Base-by-base conservation (phyloP, 257 asterid species). In the Scutellaria minor region DNA sequence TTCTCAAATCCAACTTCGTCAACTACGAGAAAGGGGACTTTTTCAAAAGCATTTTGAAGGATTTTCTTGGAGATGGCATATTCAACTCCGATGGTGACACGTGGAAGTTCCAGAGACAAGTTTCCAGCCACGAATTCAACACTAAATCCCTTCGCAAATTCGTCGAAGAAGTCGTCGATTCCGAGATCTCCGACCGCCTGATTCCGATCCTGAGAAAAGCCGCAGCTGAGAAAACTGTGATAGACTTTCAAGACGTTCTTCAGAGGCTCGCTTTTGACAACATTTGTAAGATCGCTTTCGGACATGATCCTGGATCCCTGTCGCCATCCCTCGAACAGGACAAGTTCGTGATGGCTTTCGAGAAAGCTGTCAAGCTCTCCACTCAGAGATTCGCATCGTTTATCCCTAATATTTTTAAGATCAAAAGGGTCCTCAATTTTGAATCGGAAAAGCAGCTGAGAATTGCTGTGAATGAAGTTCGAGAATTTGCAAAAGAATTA, bases 91-190 rank as follows among this genome's bases (percentile, higher is more conserved):
- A 85, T 11, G 89, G 89, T 1, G 77, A 80, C 0, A 75, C 6
- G 5, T 85, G 89, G 89, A 82, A 82, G 64, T 75, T 72, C 64
- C 87, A 85, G 77, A 52, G 89, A 45, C 83, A 85, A 61, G 77
- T 85, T 5, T 61, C 84, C 7, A 80, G 85, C 79, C 82, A 85
- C 42, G 85, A 80, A 40, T 85, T 82, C 79, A 85, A 70, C 79
- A 75, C 85, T 7, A 85, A 53, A n/a, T 85, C 85, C 0, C 78
- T 85, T 0, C 54, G 83, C 1, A 78, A 80, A 9, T 80, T 85
- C 39, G 77, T 85, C 35, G 79, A 59, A 12, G 42, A 46, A 10
- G 87, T 71, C 3, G 83, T 82, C 3, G 89, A 82, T 3, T 13
- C 72, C 10, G 87, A 85, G 47, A 51, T 85, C 3, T 46, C 75